Base-by-base conservation (phyloP, 1,284 basidiomycete genomes). In the Grifola frondosa region DNA sequence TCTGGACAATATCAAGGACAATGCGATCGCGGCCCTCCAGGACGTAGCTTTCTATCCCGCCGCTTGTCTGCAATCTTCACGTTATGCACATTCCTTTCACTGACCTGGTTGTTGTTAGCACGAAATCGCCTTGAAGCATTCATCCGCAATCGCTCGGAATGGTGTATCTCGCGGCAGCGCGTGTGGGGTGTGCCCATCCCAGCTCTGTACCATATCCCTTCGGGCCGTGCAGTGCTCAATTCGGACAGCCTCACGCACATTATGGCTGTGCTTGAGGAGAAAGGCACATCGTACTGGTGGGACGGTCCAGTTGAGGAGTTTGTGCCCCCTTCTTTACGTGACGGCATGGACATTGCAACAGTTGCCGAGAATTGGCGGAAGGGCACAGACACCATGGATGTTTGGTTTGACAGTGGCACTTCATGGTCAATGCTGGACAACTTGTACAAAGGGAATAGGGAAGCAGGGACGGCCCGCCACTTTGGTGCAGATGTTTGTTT, bases 111-210 rank as follows among this genome's bases (percentile, higher is more conserved):
- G 19, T 48, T 21, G 46, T 29, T 19, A 94, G 92, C 91, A 6
- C 83, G 85, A 20, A 88, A 85, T 41, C 84, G 95, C 3, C 79
- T 99, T 5, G 84, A 91, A 52, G 74, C 92, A 0, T 97, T 94
- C 63, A 75, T 98, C 24, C 75, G 75, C 3, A 88, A 86, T 1
- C 89, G 97, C 4, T 93, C 92, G 0, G 97, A 99, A 68, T 99
- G 97, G 97, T 99, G 97, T 62, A 98, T 99, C 46, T 99, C 96
- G 23, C 86, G 97, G 3, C 97, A 99, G 63, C 87, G 97, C 13
- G 88, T 90, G 13, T 99, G 97, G 97, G 97, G 97, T 23, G 92
- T 98, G 1, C 97, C 97, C 1, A 97, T 99, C 48, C 96, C 95
- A 1, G 87, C 91, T 1, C 68, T 99, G 1, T 81, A 95, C 60